Percentiles rank a stretch among this genome's conserved stretches.
Conservation (phyloP, 2,329 filamentous ascomycete species). For the Calonectria honghensis region DNA sequence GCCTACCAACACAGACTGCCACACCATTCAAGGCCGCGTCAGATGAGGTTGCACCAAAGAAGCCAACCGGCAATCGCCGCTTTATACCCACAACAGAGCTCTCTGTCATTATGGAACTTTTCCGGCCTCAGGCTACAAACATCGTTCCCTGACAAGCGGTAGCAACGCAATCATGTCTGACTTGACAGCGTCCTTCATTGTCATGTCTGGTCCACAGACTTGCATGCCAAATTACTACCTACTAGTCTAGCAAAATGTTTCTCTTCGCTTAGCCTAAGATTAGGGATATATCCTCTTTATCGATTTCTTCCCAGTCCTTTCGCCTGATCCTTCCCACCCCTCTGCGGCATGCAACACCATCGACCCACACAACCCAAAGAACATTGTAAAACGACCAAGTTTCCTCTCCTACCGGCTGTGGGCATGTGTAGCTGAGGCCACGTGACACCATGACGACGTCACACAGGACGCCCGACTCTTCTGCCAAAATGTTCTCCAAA, state of each 20-base stretch:
- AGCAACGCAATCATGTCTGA: neutral
- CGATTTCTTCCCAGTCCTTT: conserved; percentile 27
- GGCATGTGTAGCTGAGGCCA: conserved; percentile 14
- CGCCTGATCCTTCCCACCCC: conserved; percentile 31
- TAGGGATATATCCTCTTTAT: conserved; percentile 29
- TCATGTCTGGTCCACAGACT: neutral
- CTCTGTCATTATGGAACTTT: neutral
- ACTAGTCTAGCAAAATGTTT: rapidly evolving
- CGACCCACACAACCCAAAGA: conserved; percentile 38
- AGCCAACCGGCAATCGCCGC: neutral
- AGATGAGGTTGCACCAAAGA: neutral
- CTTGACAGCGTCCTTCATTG: neutral
- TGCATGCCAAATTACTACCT: neutral
- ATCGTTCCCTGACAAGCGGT: neutral
- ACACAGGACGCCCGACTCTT: neutral
- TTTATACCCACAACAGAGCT: neutral
- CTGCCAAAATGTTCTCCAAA: neutral
- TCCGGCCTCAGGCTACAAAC: neutral
- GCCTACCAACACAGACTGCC: neutral
- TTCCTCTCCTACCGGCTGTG: neutral
- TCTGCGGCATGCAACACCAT: conserved; percentile 29
- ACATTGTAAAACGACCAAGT: conserved; percentile 34
- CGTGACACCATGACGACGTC: conserved; percentile 32
- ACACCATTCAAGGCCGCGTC: neutral
- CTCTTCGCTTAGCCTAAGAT: conserved; percentile 13